Evolutionary conservation across 768 basidiomycete genomes (phyloP).

Genomic region (Gautieria morchelliformis): DNA sequence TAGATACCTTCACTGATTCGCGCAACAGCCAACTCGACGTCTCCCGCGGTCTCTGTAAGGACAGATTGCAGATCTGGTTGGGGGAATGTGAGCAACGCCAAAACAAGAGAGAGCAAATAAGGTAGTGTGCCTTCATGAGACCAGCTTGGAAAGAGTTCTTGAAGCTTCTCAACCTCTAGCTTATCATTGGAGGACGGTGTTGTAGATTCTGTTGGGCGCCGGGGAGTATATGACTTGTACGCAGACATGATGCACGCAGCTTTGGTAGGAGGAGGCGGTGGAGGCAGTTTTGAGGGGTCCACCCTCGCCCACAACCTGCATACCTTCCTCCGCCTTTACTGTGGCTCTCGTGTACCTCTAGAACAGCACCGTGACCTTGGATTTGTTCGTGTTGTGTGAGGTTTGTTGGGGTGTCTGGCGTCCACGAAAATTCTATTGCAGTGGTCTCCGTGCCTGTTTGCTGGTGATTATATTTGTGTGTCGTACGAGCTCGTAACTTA

Average conservation of each 20-base stretch:
- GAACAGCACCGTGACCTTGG: too few relatives aligned
- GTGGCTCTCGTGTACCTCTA: too few relatives aligned
- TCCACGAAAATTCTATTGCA: too few relatives aligned
- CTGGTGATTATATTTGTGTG: too few relatives aligned
- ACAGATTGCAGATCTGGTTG: constrained; percentile 56
- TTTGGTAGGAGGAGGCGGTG: not conserved
- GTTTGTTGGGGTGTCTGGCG: too few relatives aligned
- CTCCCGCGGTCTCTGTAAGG: constrained; percentile 58
- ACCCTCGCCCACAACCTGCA: not conserved
- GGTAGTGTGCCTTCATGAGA: constrained; percentile 50
- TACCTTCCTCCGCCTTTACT: too few relatives aligned
- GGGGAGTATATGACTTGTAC: constrained; percentile 9
- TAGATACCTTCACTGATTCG: constrained; percentile 65
- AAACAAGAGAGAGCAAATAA: constrained; percentile 18
- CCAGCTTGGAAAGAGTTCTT: constrained; percentile 64
- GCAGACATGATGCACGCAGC: constrained; percentile 7
- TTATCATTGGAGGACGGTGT: not conserved
- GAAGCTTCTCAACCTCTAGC: constrained; percentile 45
- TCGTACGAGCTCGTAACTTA: too few relatives aligned
- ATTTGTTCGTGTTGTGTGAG: too few relatives aligned
- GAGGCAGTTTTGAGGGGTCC: constrained; percentile 7
- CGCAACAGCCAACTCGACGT: constrained; percentile 58
- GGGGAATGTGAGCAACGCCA: constrained; percentile 7
- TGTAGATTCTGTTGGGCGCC: constrained; percentile 5
- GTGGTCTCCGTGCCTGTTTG: too few relatives aligned